Evolutionary conservation across 1,284 basidiomycete species (phyloP), one percentile per base, ranked within the genome.

Genomic region (Vanrija humicola): DNA sequence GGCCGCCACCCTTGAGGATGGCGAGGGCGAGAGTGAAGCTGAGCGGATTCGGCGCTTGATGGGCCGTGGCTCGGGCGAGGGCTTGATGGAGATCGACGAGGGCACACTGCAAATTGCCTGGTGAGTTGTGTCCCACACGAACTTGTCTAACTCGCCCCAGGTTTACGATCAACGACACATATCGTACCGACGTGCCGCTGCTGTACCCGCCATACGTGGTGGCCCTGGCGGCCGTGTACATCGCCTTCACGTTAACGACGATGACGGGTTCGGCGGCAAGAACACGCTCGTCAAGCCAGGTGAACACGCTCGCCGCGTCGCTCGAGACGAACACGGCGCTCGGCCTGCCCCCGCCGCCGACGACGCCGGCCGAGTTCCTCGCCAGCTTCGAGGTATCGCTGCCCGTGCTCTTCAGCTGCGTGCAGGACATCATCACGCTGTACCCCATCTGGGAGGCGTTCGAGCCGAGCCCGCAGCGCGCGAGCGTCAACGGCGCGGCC

Each of bases 91-190:
- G 62, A 69, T 81, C 38, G 78, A 80, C 46, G 77, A 80, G 55
- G 70, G 73, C 12, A 75, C 78, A 2, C 61, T 80, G 52, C 78
- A 80, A 61, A 77, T 80, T 66, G 76, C 70, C 26, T 79, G 80
- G 81, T 81, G 61, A 64, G 77, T 65, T 18, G 12, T 18, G 8
- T 3, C 10, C 38, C 47, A 6, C 38, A 2, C 8, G 3, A 23
- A 6, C 23, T 40, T 2, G 12, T 26, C 54, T 48, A 12, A 45
- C 47, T 12, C 12, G n/a, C 21, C 21, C 2, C 46, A 94, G 92
- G 90, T 92, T 94, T 72, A 84, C 97, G 62, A 86, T 98, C 68
- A 98, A 98, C 78, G 96, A 98, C 75, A 91, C 89, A 0, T 98
- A 93, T 72, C 86, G 91, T 49, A 91, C 90, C 1, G 88, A 94